These are phyloP conservation scores for Datura wrightii DNA, from an alignment of 257 asterid genomes.

Conservation along the genomic window DNA sequence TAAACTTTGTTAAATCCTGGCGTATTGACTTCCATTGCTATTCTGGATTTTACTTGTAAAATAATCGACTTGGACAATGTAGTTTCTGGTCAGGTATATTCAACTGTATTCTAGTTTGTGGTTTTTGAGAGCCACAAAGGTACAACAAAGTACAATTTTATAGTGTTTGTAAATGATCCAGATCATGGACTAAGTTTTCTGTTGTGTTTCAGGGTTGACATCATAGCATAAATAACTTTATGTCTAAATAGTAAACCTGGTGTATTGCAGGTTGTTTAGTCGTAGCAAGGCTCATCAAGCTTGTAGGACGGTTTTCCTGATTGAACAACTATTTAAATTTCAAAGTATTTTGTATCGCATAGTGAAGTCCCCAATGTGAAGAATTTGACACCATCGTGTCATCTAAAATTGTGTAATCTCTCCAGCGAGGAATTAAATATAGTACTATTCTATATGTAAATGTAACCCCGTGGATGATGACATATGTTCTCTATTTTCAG, in stretches of 20 bases:
- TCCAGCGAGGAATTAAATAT: conserved; percentile 11
- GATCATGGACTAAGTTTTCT: not conserved
- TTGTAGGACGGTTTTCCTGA: not conserved
- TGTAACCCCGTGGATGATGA: not conserved
- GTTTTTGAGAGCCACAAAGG: conserved; percentile 4
- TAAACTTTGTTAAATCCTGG: not conserved
- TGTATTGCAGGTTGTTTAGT: not conserved
- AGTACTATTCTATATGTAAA: not conserved
- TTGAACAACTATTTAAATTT: not conserved
- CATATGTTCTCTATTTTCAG: conserved; percentile 3
- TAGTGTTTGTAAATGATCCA: not conserved
- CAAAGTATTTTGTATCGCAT: not conserved
- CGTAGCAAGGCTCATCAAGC: not conserved
- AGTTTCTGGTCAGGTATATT: conserved; percentile 9
- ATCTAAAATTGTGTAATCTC: conserved; percentile 3
- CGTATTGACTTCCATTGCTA: not conserved
- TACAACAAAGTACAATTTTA: not conserved
- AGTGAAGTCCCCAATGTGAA: conserved; percentile 1
- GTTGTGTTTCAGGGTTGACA: not conserved
- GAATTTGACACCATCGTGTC: not conserved
- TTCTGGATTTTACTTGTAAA: conserved; percentile 7
- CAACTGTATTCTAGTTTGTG: not conserved
- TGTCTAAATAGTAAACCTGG: not conserved
- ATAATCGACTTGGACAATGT: not conserved
- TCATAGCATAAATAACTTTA: not conserved